Base-by-base conservation (phyloP, 2,329 filamentous ascomycete genomes). In the Arachnopeziza araneosa region DNA sequence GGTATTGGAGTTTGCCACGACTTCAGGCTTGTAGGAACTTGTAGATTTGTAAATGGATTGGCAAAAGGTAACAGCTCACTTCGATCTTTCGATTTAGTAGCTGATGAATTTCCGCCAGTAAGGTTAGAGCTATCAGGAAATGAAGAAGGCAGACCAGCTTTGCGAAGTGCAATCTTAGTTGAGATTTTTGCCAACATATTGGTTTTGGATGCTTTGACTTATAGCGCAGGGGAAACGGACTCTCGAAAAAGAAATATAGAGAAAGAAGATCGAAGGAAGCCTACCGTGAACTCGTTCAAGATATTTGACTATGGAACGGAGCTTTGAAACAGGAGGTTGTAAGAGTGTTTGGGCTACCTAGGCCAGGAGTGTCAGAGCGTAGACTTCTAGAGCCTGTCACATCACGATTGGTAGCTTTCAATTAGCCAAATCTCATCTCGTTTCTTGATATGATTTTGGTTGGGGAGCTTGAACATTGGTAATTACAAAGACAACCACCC, bases 121-220 rank as follows among this genome's bases (percentile, higher is more conserved):
- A 56, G n/a, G 23, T 64, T 64, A 17, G 59, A 36, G 3, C 54
- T 60, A 53, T 32, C 62, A 60, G 49, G 63, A 54, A 23, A 65
- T 23, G 67, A 67, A 1, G 68, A 68, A 21, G 68, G 67, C 4
- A 72, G 64, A 5, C 70, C 70, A 14, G 66, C 69, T 60, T 70
- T 71, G n/a, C 66, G 65, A 24, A 72, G 66, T 2, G 70, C 70
- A 54, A 72, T 65, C 53, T 69, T 71, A 24, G 69, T 70, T 19
- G 66, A 69, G 36, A 72, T 60, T 66, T 69, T 70, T 24, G 65
- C 57, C 58, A 72, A 69, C 69, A 71, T 72, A 6, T 53, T 58
- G 36, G 5, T 54, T 21, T 49, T 36, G 54, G 26, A 12, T 32
- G 49, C 30, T 23, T 10, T 32, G 24, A 49, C 12, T 24, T 53